A percentile compares a stretch with the other conserved stretches of the same genome.
Conservation (phyloP, 2,329 filamentous ascomycete species). For the Leptodontidium sp. region DNA sequence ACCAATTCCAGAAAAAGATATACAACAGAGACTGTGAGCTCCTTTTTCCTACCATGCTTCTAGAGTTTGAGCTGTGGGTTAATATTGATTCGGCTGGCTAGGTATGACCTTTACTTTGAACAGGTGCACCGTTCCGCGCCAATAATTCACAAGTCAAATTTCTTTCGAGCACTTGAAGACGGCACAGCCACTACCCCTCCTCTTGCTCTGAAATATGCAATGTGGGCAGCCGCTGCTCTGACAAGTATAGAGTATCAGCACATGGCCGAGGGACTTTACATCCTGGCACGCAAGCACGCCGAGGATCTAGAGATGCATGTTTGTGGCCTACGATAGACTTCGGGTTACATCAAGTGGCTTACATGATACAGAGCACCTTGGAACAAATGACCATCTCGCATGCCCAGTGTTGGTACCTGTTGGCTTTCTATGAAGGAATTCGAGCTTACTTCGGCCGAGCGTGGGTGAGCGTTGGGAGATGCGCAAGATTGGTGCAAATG, state of each 20-base stretch:
- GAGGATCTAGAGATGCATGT: slow-evolving; percentile 3
- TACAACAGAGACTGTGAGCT: slow-evolving; percentile 10
- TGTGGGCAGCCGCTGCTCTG: slow-evolving; percentile 13
- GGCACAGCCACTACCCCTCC: neutral
- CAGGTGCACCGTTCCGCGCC: slow-evolving; percentile 2
- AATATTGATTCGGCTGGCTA: neutral
- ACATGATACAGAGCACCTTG: neutral
- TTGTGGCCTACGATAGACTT: neutral
- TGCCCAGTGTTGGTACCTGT: slow-evolving; percentile 15
- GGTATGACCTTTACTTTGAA: slow-evolving; percentile 17
- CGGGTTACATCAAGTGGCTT: neutral
- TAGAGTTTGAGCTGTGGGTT: too few relatives aligned
- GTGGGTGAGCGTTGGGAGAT: slow-evolving; percentile 17
- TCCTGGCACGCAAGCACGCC: neutral
- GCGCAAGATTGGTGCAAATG: slow-evolving; percentile 1
- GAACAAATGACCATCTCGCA: neutral
- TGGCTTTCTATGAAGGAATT: slow-evolving; percentile 3
- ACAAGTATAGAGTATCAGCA: neutral
- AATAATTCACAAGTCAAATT: slow-evolving; percentile 5
- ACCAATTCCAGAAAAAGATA: too few relatives aligned
- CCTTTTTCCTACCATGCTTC: too few relatives aligned
- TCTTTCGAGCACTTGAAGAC: neutral
- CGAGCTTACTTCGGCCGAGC: neutral
- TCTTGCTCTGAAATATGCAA: slow-evolving; percentile 4
- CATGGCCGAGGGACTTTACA: slow-evolving; percentile 3